Conservation (phyloP, 257 asterid genomes). For the Apocynum venetum region DNA sequence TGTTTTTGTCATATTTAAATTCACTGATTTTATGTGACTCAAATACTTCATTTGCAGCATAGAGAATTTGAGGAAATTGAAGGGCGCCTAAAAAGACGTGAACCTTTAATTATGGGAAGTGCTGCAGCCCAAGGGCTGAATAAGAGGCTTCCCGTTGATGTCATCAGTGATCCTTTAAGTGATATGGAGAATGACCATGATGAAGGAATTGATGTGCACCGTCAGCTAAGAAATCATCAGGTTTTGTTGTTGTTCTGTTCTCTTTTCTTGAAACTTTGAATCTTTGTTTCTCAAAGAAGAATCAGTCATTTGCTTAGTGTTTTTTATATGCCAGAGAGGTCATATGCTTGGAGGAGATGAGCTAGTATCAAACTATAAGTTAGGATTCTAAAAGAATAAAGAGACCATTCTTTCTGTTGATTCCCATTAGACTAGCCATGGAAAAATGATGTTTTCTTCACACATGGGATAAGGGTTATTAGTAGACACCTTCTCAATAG, state of each 20-base stretch:
- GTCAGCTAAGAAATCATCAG: slow-evolving; percentile 63
- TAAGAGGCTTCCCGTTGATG: slow-evolving; percentile 71
- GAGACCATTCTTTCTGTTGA: background rate
- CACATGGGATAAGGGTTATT: background rate
- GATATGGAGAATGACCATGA: slow-evolving; percentile 67
- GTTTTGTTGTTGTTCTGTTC: slow-evolving; percentile 29
- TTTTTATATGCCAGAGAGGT: background rate
- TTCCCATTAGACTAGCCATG: background rate
- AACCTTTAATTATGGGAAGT: slow-evolving; percentile 65
- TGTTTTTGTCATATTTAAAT: slow-evolving; percentile 6
- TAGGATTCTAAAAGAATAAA: background rate
- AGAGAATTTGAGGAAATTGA: slow-evolving; percentile 91
- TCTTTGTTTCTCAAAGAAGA: background rate
- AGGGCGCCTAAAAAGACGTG: slow-evolving; percentile 65
- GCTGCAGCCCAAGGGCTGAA: slow-evolving; percentile 58
- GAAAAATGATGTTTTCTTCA: background rate
- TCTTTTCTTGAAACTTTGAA: background rate
- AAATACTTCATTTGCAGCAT: slow-evolving; percentile 54
- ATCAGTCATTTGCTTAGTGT: background rate
- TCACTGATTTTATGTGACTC: slow-evolving; percentile 13
- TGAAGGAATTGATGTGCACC: slow-evolving; percentile 58
- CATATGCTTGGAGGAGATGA: background rate
- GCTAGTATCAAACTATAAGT: background rate
- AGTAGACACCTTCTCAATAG: background rate
- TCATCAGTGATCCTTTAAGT: slow-evolving; percentile 92